Evolutionary conservation across 83 land plant species (phyloP).

Genomic region (Picea mariana): DNA sequence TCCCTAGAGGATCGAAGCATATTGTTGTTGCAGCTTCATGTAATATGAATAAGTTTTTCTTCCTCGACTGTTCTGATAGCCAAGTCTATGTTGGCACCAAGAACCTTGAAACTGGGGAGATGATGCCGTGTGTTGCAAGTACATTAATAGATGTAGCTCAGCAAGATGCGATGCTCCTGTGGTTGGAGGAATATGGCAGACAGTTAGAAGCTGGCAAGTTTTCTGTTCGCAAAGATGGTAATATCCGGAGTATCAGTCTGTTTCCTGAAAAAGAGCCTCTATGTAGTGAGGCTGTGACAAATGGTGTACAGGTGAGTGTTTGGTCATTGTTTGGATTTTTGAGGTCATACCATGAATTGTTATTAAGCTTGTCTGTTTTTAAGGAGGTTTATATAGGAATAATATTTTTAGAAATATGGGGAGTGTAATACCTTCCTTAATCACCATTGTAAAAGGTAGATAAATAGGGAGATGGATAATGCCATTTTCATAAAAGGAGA

Average conservation of each 20-base stretch:
- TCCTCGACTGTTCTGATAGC: conserved; percentile 76
- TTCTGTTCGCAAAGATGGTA: conserved; percentile 34
- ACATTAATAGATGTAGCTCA: conserved; percentile 14
- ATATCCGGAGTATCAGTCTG: conserved; percentile 48
- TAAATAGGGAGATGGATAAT: too few species aligned
- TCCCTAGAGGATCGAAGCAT: conserved; percentile 30
- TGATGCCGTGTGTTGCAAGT: too few species aligned
- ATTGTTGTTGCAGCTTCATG: conserved; percentile 73
- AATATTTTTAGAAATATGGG: too few species aligned
- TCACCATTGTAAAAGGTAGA: too few species aligned
- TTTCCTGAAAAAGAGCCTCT: conserved; percentile 68
- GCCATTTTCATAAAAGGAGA: too few species aligned
- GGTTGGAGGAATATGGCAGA: conserved; percentile 86
- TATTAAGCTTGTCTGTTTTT: too few species aligned
- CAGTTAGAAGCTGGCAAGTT: conserved; percentile 59
- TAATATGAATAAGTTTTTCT: conserved; percentile 55
- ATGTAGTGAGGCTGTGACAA: conserved; percentile 77
- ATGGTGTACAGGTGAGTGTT: conserved; percentile 68
- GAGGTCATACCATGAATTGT: too few species aligned
- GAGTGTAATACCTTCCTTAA: too few species aligned
- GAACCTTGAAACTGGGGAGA: too few species aligned
- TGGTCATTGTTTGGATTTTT: too few species aligned
- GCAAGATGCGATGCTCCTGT: conserved; percentile 80
- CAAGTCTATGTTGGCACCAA: too few species aligned
- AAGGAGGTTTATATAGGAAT: too few species aligned